phyloP scores from a whole-genome alignment of 2,329 filamentous ascomycete genomes.

The Hymenoscyphus albidus region DNA sequence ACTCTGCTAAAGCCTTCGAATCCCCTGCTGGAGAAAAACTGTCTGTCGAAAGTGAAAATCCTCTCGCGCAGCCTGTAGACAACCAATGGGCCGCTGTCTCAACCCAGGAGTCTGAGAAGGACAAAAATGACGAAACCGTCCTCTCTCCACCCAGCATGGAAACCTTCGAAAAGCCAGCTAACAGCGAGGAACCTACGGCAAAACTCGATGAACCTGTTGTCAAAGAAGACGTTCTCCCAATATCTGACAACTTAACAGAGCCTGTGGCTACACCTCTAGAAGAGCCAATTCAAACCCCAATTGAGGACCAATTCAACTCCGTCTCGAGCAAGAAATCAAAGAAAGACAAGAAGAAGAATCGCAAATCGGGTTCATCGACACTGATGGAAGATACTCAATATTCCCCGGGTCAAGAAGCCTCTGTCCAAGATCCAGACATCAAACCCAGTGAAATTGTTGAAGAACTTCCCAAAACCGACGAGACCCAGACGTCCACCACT shows the following conservation, averaged over 20 bases:
- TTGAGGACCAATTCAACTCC: conserved; percentile 3
- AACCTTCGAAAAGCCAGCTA: conserved; percentile 29
- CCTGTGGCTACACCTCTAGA: neutral
- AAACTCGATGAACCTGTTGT: neutral
- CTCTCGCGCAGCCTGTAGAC: conserved; percentile 6
- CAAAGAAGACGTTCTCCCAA: neutral
- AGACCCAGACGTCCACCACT: neutral
- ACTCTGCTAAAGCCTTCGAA: conserved; percentile 5
- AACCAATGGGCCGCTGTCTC: conserved; percentile 15
- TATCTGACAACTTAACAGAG: neutral
- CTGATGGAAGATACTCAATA: neutral
- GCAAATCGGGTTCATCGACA: conserved; percentile 7
- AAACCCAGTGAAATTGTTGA: neutral
- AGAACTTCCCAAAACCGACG: neutral
- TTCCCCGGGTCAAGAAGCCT: neutral
- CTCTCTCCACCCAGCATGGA: conserved; percentile 24
- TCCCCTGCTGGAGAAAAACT: neutral
- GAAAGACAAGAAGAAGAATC: conserved; percentile 16
- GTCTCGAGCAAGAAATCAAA: conserved; percentile 12
- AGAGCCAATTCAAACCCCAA: conserved; percentile 6
- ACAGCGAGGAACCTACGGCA: neutral
- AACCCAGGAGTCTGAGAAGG: conserved; percentile 29
- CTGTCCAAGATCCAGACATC: neutral
- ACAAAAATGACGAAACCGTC: conserved; percentile 25
- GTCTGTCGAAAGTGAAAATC: neutral